Evolutionary conservation across 306 rosid genomes (phyloP), one percentile per base, ranked within the genome.

Genomic region (Arachis hypogaea): DNA sequence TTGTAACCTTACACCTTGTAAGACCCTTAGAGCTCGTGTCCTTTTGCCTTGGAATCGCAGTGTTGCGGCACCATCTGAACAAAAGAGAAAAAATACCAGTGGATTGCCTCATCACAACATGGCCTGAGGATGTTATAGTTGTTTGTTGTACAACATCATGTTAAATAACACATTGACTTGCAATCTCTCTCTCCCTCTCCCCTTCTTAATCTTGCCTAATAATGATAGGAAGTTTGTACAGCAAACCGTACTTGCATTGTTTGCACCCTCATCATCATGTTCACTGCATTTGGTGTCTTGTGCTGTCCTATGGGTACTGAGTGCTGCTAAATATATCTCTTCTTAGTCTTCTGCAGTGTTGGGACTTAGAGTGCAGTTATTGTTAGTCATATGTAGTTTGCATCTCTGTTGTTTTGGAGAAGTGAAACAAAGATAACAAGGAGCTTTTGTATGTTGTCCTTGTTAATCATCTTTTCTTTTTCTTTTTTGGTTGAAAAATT

Each of bases 131-230:
- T 56, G 72, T 72, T 72, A 54, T 57, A 52, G 67, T 71, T 82
- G 77, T 78, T 73, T 82, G 80, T 73, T 73, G 77, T 78, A 63
- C 78, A 77, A 51, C 71, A 40, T 68, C 68, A 9, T 78, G 74
- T 79, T 68, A 65, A 70, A 71, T 71, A 78, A 71, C 71, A 55
- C 18, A 33, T 30, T 64, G 60, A 33, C 55, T 65, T 56, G 56
- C 73, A 57, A 38, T 78, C 18, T 77, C 22, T 69, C 36, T 69
- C 38, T 33, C 38, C 38, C 38, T 4, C 38, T 2, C 38, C 38
- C 4, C 38, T 60, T 42, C 33, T 33, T 5, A 68, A 11, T 9
- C 43, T 77, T 51, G 5, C 4, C 51, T 58, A 58, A 58, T 76
- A 76, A 46, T 10, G 43, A 57, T 22, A 58, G 68, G 60, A 59